phyloP scores from a whole-genome alignment of 768 basidiomycete genomes.

The Myochromella boudieri region DNA sequence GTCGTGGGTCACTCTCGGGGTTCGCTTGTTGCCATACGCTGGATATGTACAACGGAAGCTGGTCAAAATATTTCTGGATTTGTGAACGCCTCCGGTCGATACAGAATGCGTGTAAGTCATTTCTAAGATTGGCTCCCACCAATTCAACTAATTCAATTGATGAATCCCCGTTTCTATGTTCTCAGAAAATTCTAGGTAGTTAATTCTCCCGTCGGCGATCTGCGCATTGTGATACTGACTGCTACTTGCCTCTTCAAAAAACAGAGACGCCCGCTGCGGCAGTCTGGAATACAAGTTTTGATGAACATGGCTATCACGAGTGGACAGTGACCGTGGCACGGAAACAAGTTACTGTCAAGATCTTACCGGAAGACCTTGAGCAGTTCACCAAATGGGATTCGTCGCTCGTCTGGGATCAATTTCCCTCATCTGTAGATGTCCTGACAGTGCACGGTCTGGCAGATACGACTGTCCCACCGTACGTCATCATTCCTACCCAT shows the following conservation, averaged over 20 bases:
- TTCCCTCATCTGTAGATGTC: slow-evolving; percentile 65
- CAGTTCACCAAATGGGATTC: slow-evolving; percentile 66
- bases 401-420: slow-evolving; percentile 64
- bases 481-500: slow-evolving; percentile 24
- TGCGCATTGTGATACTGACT: slow-evolving; percentile 7
- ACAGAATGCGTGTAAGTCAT: slow-evolving; percentile 70
- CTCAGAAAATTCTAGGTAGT: slow-evolving; percentile 45
- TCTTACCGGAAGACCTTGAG: slow-evolving; percentile 61
- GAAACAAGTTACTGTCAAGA: slow-evolving; percentile 47
- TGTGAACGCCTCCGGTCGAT: slow-evolving; percentile 76
- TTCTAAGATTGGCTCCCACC: not conserved
- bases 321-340: slow-evolving; percentile 70
- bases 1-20: slow-evolving; percentile 82
- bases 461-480: slow-evolving; percentile 72
- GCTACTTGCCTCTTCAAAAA: slow-evolving; percentile 4
- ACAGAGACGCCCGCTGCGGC: slow-evolving; percentile 30
- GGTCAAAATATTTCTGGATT: slow-evolving; percentile 57
- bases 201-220: too few species aligned
- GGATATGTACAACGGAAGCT: slow-evolving; percentile 65
- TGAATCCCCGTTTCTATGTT: slow-evolving; percentile 2
- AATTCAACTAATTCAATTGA: not conserved
- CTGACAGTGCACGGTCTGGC: slow-evolving; percentile 75
- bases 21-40: slow-evolving; percentile 62
- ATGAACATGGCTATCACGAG: slow-evolving; percentile 57
- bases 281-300: slow-evolving; percentile 50